Percentiles rank a stretch among this genome's conserved stretches.
Conservation (phyloP, 2,329 filamentous ascomycete genomes). For the Sporothrix protearum region DNA sequence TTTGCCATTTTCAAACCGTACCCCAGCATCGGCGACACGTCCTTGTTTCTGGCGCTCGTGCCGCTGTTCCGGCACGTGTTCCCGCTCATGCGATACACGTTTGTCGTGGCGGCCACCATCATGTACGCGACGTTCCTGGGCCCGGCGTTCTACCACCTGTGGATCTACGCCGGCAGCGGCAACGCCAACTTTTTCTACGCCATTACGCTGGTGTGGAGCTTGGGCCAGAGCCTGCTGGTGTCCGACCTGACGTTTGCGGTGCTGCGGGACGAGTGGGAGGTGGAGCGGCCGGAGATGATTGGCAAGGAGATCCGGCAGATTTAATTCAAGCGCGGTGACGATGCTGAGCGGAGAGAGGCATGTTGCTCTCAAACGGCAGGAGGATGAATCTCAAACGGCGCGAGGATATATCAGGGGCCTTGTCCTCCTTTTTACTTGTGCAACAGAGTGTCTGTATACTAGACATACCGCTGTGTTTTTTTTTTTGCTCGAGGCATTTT, state of each 20-base stretch:
- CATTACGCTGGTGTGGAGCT: conserved; percentile 96
- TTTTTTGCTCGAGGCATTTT: too few species aligned
- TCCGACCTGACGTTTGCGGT: conserved; percentile 86
- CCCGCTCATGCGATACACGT: conserved; percentile 89
- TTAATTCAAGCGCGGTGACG: conserved; percentile 36
- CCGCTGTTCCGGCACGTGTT: conserved; percentile 89
- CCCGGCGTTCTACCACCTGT: conserved; percentile 92
- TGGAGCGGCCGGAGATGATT: conserved; percentile 82
- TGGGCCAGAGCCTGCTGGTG: conserved; percentile 81
- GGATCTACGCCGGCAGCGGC: conserved; percentile 96
- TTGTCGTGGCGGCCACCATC: conserved; percentile 76
- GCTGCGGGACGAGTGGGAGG: conserved; percentile 88
- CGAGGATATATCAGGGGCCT: neutral
- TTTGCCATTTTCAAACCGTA: conserved; percentile 97
- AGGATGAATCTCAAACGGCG: too few species aligned
- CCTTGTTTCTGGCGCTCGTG: conserved; percentile 77
- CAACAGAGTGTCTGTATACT: neutral
- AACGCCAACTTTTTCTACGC: conserved; percentile 99
- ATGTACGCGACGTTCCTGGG: conserved; percentile 86
- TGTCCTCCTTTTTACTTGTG: neutral
- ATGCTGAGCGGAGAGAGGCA: neutral
- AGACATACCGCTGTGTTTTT: neutral
- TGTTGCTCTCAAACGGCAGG: neutral
- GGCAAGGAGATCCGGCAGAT: conserved; percentile 87
- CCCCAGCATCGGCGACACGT: conserved; percentile 85